phyloP scores from a whole-genome alignment of 1,284 basidiomycete species.

The Neolentinus lepideus region DNA sequence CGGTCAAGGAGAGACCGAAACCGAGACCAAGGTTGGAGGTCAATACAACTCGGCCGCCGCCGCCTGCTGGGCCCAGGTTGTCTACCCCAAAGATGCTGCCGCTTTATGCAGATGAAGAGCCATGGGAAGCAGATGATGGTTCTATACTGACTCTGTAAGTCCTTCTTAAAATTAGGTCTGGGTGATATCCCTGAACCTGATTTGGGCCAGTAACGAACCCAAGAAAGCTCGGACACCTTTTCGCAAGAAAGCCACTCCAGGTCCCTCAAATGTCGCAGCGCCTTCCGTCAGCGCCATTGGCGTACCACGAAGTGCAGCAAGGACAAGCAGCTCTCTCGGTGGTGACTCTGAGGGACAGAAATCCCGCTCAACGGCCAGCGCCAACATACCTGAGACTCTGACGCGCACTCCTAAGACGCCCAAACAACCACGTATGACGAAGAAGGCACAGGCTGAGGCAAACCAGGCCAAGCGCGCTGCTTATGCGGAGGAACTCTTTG shows the following conservation, averaged over 20 bases:
- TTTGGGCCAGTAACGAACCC: conserved; percentile 35
- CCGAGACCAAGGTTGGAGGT: neutral
- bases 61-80: conserved; percentile 2
- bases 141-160: conserved; percentile 43
- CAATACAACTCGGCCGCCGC: neutral
- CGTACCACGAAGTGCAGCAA: neutral
- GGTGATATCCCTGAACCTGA: neutral
- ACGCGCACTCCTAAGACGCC: neutral
- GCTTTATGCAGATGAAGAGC: conserved; percentile 15
- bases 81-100: conserved; percentile 14
- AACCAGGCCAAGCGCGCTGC: conserved; percentile 38
- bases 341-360: neutral
- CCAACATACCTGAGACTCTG: neutral
- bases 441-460: conserved; percentile 37
- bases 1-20: neutral
- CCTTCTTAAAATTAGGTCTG: neutral
- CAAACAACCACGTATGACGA: conserved; percentile 26
- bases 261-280: neutral
- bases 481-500: conserved; percentile 67
- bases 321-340: neutral
- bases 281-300: neutral
- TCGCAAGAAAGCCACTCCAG: conserved; percentile 8
- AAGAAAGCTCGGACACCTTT: conserved; percentile 37
- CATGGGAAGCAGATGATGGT: conserved; percentile 23
- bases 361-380: neutral